phyloP scores from a whole-genome alignment of 140 eudicot genomes.

The Senecio squalidus region DNA sequence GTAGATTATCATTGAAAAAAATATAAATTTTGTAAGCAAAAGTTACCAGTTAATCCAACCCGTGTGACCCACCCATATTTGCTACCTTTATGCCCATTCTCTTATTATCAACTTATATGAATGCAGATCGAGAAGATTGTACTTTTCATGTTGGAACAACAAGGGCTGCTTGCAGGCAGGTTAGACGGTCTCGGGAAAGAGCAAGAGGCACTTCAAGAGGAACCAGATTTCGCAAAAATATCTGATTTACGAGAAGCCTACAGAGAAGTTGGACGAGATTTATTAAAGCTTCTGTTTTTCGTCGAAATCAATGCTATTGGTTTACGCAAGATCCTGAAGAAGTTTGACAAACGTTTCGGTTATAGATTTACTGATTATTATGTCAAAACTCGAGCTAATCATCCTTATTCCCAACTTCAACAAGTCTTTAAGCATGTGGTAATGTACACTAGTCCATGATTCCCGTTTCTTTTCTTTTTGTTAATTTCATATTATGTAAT shows the following conservation, averaged over 20 bases:
- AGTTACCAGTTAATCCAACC: too few species aligned
- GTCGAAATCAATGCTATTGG: slow-evolving; percentile 89
- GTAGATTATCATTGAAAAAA: too few species aligned
- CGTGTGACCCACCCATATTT: too few species aligned
- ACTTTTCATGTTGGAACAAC: slow-evolving; percentile 86
- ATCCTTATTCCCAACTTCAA: slow-evolving; percentile 94
- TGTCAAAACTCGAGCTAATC: slow-evolving; percentile 91
- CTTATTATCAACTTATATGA: not conserved
- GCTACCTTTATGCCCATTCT: too few species aligned
- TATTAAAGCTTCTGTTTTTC: slow-evolving; percentile 63
- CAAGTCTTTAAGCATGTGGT: slow-evolving; percentile 99
- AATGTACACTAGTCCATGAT: slow-evolving; percentile 19
- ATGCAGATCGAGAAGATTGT: slow-evolving; percentile 86
- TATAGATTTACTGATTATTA: slow-evolving; percentile 83
- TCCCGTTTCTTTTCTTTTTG: not conserved
- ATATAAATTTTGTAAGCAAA: too few species aligned
- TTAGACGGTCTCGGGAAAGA: slow-evolving; percentile 58
- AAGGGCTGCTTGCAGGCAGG: slow-evolving; percentile 84
- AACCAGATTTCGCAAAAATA: slow-evolving; percentile 67
- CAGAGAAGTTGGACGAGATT: slow-evolving; percentile 76
- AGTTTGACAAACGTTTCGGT: slow-evolving; percentile 87
- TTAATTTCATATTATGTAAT: not conserved
- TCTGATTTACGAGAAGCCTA: slow-evolving; percentile 70
- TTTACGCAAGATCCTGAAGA: slow-evolving; percentile 83
- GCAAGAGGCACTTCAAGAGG: slow-evolving; percentile 54